Base-by-base conservation (phyloP, 2,329 filamentous ascomycete species). In the Alternaria novae-zelandiae region DNA sequence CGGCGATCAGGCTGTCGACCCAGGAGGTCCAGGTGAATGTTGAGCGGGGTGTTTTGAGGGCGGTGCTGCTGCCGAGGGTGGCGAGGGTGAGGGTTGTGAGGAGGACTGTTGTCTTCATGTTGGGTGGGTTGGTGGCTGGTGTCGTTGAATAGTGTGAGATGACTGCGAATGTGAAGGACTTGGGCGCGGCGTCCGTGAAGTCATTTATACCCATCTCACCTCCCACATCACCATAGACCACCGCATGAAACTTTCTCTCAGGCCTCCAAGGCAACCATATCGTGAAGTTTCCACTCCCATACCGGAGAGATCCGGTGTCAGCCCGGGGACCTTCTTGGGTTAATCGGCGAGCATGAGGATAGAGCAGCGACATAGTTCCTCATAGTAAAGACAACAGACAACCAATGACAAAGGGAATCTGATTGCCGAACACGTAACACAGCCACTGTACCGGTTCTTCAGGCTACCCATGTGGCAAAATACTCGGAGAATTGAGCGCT, bases 1-100 rank as follows among this genome's bases (percentile, higher is more conserved):
- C 50, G 15, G 28, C 30, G 12, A 58, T 50, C 1, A 65, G 5
- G n/a, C 11, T 47, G 36, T 65, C 54, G 25, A 65, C 63, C 63
- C 59, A 62, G 17, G 32, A 26, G 5, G 20, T 26, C 46, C 57
- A 62, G 43, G 63, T 62, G 26, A 65, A 65, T 11, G 17, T 36
- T 7, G 62, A 64, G 13, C 47, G 54, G 4, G 46, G 12, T 2
- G 30, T 7, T 36, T 36, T 36, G 4, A 50, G 26, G 10, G 58
- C 51, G 20, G 53, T 44, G 41, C 15, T 41, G 36, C 36, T 41
- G 36, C 21, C 60, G 7, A 54, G 23, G 21, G 54, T 47, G 12
- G 53, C 41, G 12, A 64, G 46, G 21, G 62, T 41, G 21, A 61
- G 41, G 23, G n/a, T 32, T 15, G 60, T 26, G 30, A 59, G 32